A percentile compares a stretch with the other conserved stretches of the same genome.
phyloP scores from a whole-genome alignment of 805 yeast species.

The Cyberlindnera xylosilytica region DNA sequence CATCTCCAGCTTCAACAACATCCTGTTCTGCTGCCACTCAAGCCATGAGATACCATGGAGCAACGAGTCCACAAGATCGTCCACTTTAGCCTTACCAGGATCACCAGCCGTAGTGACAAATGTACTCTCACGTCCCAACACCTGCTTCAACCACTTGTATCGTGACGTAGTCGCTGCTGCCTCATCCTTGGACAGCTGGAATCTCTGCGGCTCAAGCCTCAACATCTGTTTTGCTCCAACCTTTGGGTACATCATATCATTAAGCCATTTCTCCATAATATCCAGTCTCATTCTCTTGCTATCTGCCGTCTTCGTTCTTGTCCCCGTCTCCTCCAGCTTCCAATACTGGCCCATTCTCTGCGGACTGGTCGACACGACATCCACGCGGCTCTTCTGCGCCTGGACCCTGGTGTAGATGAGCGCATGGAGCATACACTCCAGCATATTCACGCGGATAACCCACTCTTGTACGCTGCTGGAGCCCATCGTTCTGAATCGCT shows the following conservation, averaged over 20 bases:
- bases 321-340: slow-evolving; percentile 13
- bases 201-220: slow-evolving; percentile 11
- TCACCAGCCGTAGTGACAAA: slow-evolving; percentile 5
- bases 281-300: slow-evolving; percentile 17
- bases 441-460: slow-evolving; percentile 48
- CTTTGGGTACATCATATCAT: slow-evolving; percentile 4
- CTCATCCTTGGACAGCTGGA: slow-evolving; percentile 10
- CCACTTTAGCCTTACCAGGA: slow-evolving; percentile 21
- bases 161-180: slow-evolving; percentile 8
- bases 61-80: slow-evolving; percentile 26
- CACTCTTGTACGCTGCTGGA: slow-evolving; percentile 45
- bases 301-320: slow-evolving; percentile 7
- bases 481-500: slow-evolving; percentile 49
- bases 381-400: slow-evolving; percentile 7
- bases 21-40: slow-evolving; percentile 27
- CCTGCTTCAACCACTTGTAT: slow-evolving; percentile 21
- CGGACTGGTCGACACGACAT: slow-evolving; percentile 20
- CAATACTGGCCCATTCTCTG: slow-evolving; percentile 24
- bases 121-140: slow-evolving; percentile 8
- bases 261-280: slow-evolving; percentile 22
- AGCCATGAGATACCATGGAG: slow-evolving; percentile 24
- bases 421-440: slow-evolving; percentile 48
- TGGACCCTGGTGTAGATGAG: slow-evolving; percentile 18
- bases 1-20: slow-evolving; percentile 21
- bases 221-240: slow-evolving; percentile 6